phyloP scores from a whole-genome alignment of 345 rosid species.

The Gossypium ekmanianum region DNA sequence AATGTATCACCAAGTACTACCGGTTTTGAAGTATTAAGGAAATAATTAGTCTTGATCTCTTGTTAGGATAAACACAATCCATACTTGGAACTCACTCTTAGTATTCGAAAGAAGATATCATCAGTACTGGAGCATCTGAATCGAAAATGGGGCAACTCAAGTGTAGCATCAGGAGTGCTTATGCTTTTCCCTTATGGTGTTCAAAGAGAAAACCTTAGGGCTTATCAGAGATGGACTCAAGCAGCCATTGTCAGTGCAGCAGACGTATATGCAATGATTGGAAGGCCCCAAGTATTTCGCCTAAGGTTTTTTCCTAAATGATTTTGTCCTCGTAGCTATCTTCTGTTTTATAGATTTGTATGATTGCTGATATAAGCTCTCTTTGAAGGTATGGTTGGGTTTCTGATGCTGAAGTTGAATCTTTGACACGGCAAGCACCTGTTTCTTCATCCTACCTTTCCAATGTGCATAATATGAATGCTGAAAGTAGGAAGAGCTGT shows the following conservation, averaged over 20 bases:
- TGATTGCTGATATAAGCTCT: slow-evolving; percentile 22
- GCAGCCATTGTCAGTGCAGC: slow-evolving; percentile 69
- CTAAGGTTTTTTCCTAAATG: slow-evolving; percentile 57
- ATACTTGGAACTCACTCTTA: slow-evolving; percentile 92
- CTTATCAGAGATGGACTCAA: slow-evolving; percentile 73
- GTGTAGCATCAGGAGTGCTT: slow-evolving; percentile 73
- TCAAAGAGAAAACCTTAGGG: slow-evolving; percentile 55
- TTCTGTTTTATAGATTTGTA: slow-evolving; percentile 3
- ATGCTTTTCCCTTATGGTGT: slow-evolving; percentile 74
- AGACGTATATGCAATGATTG: slow-evolving; percentile 68
- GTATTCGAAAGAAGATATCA: slow-evolving; percentile 88
- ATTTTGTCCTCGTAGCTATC: slow-evolving; percentile 10
- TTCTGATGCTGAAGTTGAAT: slow-evolving; percentile 36
- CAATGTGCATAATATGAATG: slow-evolving; percentile 32
- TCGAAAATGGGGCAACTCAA: slow-evolving; percentile 94
- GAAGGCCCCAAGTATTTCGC: slow-evolving; percentile 81
- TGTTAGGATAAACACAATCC: slow-evolving; percentile 93
- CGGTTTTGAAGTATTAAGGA: slow-evolving; percentile 1
- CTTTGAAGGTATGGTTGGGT: slow-evolving; percentile 97
- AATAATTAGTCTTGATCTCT: slow-evolving; percentile 29
- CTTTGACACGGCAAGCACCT: slow-evolving; percentile 37
- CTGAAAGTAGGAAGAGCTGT: slow-evolving; percentile 34
- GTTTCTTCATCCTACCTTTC: slow-evolving; percentile 33
- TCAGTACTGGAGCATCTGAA: slow-evolving; percentile 90
- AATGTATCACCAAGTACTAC: slow-evolving; percentile 8